These are phyloP conservation scores for Kingdonia uniflora DNA, from an alignment of 164 flowering plant genomes.

Conservation along the genomic window DNA sequence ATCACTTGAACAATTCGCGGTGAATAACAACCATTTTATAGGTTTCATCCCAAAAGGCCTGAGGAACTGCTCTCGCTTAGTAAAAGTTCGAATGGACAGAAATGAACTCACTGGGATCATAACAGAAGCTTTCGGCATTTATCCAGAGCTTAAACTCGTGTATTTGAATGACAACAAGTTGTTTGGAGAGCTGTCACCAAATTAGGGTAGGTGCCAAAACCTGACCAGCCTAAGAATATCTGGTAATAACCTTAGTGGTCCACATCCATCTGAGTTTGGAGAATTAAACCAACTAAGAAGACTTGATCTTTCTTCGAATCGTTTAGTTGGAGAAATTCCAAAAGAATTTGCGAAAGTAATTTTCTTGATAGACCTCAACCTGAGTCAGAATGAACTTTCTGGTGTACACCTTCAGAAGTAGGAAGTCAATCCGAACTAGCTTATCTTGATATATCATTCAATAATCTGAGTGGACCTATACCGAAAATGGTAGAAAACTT, in stretches of 20 bases:
- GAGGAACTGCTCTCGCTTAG: neutral
- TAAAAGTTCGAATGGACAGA: neutral
- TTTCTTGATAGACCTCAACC: neutral
- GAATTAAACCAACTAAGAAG: no score
- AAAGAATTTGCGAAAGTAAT: neutral
- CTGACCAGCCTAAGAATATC: neutral
- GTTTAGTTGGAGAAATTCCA: conserved; percentile 4
- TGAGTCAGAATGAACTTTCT: neutral
- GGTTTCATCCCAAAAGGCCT: neutral
- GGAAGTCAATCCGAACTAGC: neutral
- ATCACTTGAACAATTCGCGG: neutral
- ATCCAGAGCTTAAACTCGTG: neutral
- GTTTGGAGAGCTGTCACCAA: neutral
- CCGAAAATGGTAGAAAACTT: neutral
- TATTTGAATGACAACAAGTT: neutral
- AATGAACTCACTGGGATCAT: neutral
- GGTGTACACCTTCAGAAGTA: neutral
- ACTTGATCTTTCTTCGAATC: no score
- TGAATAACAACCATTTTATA: neutral
- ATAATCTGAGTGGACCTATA: neutral
- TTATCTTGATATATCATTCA: neutral
- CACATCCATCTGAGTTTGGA: neutral
- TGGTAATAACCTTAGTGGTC: neutral
- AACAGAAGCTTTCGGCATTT: neutral
- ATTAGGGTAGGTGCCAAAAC: neutral